Conservation (phyloP, 148 eudicot species). For the Silene conica region DNA sequence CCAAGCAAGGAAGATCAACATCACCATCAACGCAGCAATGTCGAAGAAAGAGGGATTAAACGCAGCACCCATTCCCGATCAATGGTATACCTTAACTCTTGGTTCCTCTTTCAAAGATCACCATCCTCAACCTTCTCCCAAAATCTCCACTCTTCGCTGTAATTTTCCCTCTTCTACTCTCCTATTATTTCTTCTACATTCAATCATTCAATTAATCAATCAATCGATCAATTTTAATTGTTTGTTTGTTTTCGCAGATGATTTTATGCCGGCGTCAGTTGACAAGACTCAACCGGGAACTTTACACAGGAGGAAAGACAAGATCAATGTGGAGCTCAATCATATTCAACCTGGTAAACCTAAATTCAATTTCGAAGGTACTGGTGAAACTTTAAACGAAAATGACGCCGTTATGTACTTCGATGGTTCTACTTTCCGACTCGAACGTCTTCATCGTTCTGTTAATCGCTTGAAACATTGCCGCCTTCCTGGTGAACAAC, state of each 20-base stretch:
- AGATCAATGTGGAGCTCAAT: constrained; percentile 68
- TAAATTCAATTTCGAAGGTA: constrained; percentile 73
- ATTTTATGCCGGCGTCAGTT: constrained; percentile 90
- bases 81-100: constrained; percentile 74
- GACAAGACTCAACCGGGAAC: constrained; percentile 79
- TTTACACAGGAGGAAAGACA: constrained; percentile 71
- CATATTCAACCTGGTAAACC: constrained; percentile 80
- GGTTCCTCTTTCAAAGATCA: constrained; percentile 85
- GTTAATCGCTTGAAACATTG: constrained; percentile 80
- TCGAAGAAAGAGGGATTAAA: constrained; percentile 47
- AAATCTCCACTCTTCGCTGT: constrained; percentile 92
- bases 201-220: neutral
- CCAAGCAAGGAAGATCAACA: too few species aligned
- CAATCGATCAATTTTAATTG: neutral
- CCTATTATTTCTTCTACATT: too few species aligned
- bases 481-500: constrained; percentile 70
- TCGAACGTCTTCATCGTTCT: constrained; percentile 79
- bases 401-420: constrained; percentile 90
- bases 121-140: constrained; percentile 54
- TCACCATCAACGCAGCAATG: neutral
- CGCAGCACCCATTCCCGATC: constrained; percentile 67
- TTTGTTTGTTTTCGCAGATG: constrained; percentile 44
- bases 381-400: constrained; percentile 81
- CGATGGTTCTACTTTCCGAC: constrained; percentile 64
- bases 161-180: constrained; percentile 4